Base-by-base conservation (phyloP, 2,329 filamentous ascomycete genomes). In the Talaromyces pinophilus region DNA sequence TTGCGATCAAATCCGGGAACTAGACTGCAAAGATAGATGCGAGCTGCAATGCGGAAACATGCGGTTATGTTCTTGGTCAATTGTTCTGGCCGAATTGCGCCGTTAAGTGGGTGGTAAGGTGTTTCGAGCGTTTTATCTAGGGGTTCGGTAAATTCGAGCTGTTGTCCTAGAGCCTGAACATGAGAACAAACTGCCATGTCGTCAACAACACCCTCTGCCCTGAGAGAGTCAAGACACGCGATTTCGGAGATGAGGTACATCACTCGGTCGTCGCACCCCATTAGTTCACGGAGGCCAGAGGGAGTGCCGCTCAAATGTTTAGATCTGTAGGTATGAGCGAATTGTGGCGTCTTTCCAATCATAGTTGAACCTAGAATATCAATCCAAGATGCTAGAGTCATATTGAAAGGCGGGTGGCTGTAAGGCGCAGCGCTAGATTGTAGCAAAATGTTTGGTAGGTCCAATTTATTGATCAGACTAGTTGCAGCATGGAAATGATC, bases 191-290 rank as follows among this genome's bases (percentile, higher is more conserved):
- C 87, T 61, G 88, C 87, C 70, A 95, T 89, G 74, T 95, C 90
- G 71, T 96, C 91, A 72, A 84, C 72, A 82, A 95, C 92, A 72
- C 91, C 91, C 67, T 91, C 88, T 46, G 84, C 82, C 83, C 95
- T 96, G 70, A 97, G 87, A 3, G 92, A 91, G 78, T 98, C 95
- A 63, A 99, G 88, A 79, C 95, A 98, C 64, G 94, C 92, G 73
- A 98, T 97, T 81, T 99, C 95, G 1, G 93, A 96, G 77, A 99
- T 96, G 73, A 98, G 85, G 79, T 97, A 98, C 93, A 99, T 97
- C 80, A 98, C 91, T 25, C 89, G 88, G 80, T 99, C 95, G 70
- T 98, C 94, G 78, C 95, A 98, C 71, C 95, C 95, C 93, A 98
- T 98, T 62, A 98, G 86, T 82, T 96, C 93, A 63, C 90, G 89